Conservation (phyloP, 768 basidiomycete genomes). For the Panaeolus papilionaceus region DNA sequence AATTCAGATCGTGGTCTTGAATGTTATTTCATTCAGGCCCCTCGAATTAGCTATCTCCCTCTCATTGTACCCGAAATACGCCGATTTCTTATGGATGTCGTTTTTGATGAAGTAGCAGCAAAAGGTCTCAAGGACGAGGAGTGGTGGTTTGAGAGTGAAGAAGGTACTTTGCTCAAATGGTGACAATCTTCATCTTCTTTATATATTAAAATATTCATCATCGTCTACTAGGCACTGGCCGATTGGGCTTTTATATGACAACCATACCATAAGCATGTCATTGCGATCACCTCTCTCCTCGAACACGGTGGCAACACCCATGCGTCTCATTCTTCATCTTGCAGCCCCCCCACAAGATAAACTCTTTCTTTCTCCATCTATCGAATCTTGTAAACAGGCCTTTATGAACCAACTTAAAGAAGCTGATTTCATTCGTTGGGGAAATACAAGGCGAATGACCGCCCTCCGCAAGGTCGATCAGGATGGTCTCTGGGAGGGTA, state of each 20-base stretch:
- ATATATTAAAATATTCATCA: constrained; percentile 13
- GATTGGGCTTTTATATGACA: constrained; percentile 92
- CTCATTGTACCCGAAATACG: constrained; percentile 89
- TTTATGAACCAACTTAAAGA: constrained; percentile 98
- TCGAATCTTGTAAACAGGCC: constrained; percentile 89
- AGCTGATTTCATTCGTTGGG: constrained; percentile 97
- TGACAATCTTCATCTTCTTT: constrained; percentile 42
- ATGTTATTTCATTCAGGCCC: constrained; percentile 89
- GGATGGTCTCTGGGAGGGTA: constrained; percentile 97
- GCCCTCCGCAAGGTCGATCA: constrained; percentile 90
- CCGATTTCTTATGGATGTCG: constrained; percentile 88
- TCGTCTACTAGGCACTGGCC: constrained; percentile 90
- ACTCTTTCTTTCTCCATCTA: constrained; percentile 77
- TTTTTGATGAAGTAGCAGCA: constrained; percentile 86
- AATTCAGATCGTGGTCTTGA: constrained; percentile 90
- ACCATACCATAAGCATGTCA: constrained; percentile 70
- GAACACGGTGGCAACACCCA: constrained; percentile 53
- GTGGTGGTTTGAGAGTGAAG: constrained; percentile 97
- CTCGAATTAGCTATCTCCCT: constrained; percentile 92
- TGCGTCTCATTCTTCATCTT: constrained; percentile 86
- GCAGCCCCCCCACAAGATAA: constrained; percentile 88
- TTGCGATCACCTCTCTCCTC: constrained; percentile 54
- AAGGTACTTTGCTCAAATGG: constrained; percentile 87
- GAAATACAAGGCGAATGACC: constrained; percentile 94
- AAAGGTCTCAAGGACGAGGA: constrained; percentile 84